These are phyloP conservation scores for Lachnellula cervina DNA, from an alignment of 2,329 filamentous ascomycete genomes.

Conservation along the genomic window DNA sequence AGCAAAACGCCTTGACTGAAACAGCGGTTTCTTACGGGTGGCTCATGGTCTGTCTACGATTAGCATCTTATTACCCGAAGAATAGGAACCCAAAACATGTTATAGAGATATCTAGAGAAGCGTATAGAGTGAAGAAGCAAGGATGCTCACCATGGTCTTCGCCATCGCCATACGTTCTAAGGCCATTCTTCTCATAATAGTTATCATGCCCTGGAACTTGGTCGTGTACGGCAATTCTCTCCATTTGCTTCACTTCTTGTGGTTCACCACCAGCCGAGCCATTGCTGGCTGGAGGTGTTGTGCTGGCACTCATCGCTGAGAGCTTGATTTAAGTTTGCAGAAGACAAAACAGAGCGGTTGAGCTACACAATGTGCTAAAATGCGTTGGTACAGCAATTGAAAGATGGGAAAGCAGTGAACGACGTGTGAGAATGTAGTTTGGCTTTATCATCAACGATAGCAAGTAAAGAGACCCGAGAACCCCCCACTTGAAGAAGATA, in stretches of 20 bases:
- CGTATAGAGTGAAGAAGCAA: background rate
- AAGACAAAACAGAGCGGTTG: background rate
- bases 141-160: conserved; percentile 35
- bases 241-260: background rate
- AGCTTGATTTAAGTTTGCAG: background rate
- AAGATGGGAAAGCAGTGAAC: background rate
- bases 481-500: background rate
- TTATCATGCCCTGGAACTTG: conserved; percentile 21
- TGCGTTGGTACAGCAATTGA: background rate
- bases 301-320: background rate
- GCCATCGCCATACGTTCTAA: conserved; percentile 42
- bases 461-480: background rate
- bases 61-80: background rate
- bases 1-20: background rate
- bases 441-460: background rate
- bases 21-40: conserved; percentile 23
- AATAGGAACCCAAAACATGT: no score
- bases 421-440: background rate
- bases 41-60: conserved; percentile 33
- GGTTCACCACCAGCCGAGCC: background rate
- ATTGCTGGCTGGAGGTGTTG: background rate
- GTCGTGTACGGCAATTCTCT: background rate
- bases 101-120: no score
- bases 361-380: background rate
- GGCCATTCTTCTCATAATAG: conserved; percentile 27